Base-by-base conservation (phyloP, 2,329 filamentous ascomycete genomes). In the Sporothrix pseudoabietina region DNA sequence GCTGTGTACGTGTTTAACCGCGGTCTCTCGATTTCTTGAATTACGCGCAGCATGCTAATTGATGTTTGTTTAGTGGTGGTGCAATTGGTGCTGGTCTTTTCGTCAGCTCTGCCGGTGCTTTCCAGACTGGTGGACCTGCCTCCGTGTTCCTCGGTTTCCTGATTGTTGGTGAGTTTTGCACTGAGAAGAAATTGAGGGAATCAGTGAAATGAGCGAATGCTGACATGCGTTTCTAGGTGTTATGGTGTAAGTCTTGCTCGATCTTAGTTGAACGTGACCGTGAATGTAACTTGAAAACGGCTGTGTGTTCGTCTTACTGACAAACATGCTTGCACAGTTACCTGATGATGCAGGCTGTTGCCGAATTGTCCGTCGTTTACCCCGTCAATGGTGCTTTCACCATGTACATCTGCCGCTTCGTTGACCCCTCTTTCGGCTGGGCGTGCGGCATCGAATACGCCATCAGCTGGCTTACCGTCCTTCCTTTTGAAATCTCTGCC, bases 321-420 rank as follows among this genome's bases (percentile, higher is more conserved):
- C 47, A 19, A 16, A 52, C 47, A 52, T 52, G 19, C 16, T 19
- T n/a, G 47, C 16, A 14, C n/a, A 52, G 47, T 7, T 52, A 52
- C 47, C 47, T 84, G 76, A 88, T 90, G 85, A 81, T 90, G 76
- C 81, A 88, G 76, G 87, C 88, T 39, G 82, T 90, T 65, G 88
- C 86, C 61, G 88, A 90, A 81, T 75, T 90, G 73, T 87, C 87
- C 68, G 87, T 90, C 69, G 76, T 85, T 74, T 90, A 87, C 73
- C 89, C 88, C 0, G 85, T 90, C 73, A 88, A 88, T 73, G 89
- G 89, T 63, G 87, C 87, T 75, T 90, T 90, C 80, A 88, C 86
- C 79, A 86, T 85, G 22, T 90, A 90, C 77, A 84, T 87, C 65
- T 84, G 86, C 71, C 86, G 88, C 68, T 90, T 90, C 76, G 82